These are phyloP conservation scores for Panaeolus cyanescens DNA, from an alignment of 768 basidiomycete genomes.

Conservation along the genomic window DNA sequence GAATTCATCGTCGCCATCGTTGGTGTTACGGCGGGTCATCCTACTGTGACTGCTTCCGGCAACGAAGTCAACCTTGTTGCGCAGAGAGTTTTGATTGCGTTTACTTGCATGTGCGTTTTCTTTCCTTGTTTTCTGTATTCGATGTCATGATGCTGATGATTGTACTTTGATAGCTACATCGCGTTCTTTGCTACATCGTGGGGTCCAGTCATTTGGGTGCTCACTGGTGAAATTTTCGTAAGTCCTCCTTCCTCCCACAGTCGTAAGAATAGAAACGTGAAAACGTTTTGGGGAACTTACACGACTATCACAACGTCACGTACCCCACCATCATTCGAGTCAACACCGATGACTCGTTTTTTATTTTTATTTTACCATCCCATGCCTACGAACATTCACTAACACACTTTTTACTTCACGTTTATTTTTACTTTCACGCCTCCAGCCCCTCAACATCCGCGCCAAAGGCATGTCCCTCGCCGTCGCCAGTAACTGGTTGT, in stretches of 20 bases:
- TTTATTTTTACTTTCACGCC: not conserved
- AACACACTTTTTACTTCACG: too few relatives aligned
- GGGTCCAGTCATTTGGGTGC: constrained; percentile 71
- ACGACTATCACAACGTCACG: too few relatives aligned
- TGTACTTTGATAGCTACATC: constrained; percentile 17
- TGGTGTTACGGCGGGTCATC: constrained; percentile 31
- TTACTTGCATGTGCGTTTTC: constrained; percentile 49
- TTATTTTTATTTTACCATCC: too few relatives aligned
- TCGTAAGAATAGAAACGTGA: not conserved
- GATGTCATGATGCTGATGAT: too few relatives aligned
- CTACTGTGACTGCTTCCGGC: constrained; percentile 8
- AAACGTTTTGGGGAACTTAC: constrained; percentile 1
- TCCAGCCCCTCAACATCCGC: constrained; percentile 66
- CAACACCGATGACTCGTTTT: too few relatives aligned
- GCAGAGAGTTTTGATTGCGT: constrained; percentile 61
- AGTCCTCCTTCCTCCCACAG: constrained; percentile 6
- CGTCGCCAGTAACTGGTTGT: constrained; percentile 53
- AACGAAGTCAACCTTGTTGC: constrained; percentile 38
- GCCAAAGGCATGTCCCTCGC: constrained; percentile 79
- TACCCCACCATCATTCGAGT: too few relatives aligned
- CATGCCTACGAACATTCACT: too few relatives aligned
- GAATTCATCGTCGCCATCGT: constrained; percentile 70
- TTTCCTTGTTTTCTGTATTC: not conserved
- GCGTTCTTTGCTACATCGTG: constrained; percentile 57
- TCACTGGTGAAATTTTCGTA: constrained; percentile 75